Evolutionary conservation across 768 basidiomycete species (phyloP).

Genomic region (Ramaria sp.): DNA sequence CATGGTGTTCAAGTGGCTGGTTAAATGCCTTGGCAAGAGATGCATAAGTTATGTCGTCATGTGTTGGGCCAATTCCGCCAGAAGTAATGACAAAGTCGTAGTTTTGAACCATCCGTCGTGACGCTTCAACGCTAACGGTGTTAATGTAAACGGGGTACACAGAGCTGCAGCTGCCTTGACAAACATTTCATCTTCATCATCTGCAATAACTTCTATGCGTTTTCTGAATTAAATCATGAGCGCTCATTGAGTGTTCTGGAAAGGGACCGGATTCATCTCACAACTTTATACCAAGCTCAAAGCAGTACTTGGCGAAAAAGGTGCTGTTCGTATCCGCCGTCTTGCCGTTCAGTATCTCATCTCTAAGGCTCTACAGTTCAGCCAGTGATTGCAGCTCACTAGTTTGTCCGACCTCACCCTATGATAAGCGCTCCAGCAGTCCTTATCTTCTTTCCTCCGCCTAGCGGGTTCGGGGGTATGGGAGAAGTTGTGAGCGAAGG

Average conservation of each 20-base stretch:
- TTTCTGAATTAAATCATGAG: conserved; percentile 39
- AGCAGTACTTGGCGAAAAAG: conserved; percentile 81
- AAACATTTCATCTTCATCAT: conserved; percentile 85
- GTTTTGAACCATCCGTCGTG: conserved; percentile 61
- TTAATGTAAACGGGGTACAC: not conserved
- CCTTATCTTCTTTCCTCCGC: conserved; percentile 59
- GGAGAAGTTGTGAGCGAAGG: conserved; percentile 27
- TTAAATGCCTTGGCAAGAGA: conserved; percentile 80
- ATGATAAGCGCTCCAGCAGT: conserved; percentile 70
- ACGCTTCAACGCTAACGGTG: conserved; percentile 63
- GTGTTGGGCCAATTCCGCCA: conserved; percentile 88
- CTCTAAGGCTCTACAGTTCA: conserved; percentile 31
- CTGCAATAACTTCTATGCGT: conserved; percentile 84
- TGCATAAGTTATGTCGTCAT: conserved; percentile 87
- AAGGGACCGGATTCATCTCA: conserved; percentile 22
- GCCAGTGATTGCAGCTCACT: not conserved
- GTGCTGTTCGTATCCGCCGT: conserved; percentile 77
- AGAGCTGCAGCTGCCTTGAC: conserved; percentile 15
- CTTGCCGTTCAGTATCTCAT: conserved; percentile 91
- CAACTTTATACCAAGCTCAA: conserved; percentile 79
- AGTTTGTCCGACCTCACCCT: conserved; percentile 35
- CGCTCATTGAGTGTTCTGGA: not conserved
- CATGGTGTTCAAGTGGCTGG: conserved; percentile 58
- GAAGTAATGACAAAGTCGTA: conserved; percentile 90
- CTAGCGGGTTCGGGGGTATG: conserved; percentile 53